phyloP scores from a whole-genome alignment of 75 land plant species.

The Pseudotsuga menziesii region DNA sequence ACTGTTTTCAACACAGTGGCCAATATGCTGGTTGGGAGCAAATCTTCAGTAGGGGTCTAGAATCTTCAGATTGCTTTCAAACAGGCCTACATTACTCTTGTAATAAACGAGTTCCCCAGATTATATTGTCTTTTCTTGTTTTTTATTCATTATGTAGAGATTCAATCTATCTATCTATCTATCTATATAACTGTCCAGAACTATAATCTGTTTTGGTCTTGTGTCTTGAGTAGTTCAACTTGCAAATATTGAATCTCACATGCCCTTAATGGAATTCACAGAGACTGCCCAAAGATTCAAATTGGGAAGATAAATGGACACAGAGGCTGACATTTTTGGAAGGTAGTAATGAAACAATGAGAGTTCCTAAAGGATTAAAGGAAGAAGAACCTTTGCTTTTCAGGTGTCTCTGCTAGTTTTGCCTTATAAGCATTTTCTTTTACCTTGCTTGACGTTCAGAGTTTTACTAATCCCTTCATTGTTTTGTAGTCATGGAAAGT shows the following conservation, averaged over 20 bases:
- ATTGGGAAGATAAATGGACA: slow-evolving; percentile 38
- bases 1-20: no score
- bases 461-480: not conserved
- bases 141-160: no score
- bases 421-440: not conserved
- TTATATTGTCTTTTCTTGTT: no score
- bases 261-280: slow-evolving; percentile 15
- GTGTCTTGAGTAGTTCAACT: not conserved
- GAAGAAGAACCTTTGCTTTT: slow-evolving; percentile 39
- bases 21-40: no score
- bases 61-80: no score
- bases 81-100: no score
- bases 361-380: slow-evolving; percentile 32
- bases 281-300: slow-evolving; percentile 82
- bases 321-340: slow-evolving; percentile 33
- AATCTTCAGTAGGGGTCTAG: no score
- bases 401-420: slow-evolving; percentile 40
- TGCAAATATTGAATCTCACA: slow-evolving; percentile 4
- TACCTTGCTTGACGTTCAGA: not conserved
- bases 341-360: slow-evolving; percentile 41
- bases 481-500: slow-evolving; percentile 35
- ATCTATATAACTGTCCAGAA: not conserved
- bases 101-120: no score
- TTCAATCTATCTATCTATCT: no score
- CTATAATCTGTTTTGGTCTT: not conserved